These are phyloP conservation scores for Coprinellus micaceus DNA, from an alignment of 768 basidiomycete genomes.

Conservation along the genomic window DNA sequence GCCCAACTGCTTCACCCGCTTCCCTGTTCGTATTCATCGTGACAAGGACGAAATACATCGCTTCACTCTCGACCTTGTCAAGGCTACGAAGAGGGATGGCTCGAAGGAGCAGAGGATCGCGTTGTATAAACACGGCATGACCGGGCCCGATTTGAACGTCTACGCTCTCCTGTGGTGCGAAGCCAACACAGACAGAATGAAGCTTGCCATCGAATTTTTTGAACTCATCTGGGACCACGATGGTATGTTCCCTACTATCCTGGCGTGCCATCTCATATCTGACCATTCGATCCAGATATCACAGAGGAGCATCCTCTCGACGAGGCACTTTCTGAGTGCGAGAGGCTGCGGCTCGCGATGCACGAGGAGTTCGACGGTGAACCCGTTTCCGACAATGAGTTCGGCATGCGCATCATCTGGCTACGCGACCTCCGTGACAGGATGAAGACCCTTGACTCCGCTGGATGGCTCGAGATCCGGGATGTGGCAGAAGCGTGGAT, in stretches of 20 bases:
- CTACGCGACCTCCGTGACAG: background rate
- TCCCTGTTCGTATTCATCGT: background rate
- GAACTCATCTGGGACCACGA: background rate
- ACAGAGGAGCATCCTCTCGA: background rate
- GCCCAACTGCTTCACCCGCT: background rate
- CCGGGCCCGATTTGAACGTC: background rate
- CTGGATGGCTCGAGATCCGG: background rate
- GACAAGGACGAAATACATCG: background rate
- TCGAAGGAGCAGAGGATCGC: background rate
- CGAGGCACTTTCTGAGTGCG: background rate
- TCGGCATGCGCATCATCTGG: background rate
- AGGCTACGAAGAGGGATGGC: background rate
- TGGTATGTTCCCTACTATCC: background rate
- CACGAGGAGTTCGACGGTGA: background rate
- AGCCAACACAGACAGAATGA: background rate
- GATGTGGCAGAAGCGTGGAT: background rate
- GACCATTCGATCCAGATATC: background rate
- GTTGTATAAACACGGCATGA: background rate
- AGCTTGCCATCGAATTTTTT: background rate
- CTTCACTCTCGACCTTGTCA: background rate
- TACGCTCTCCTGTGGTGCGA: background rate
- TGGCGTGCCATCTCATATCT: no score
- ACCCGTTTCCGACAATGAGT: background rate
- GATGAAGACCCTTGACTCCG: background rate
- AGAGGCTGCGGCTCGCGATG: background rate